Base-by-base conservation (phyloP, 805 yeast species). In the Ogataea minuta region DNA sequence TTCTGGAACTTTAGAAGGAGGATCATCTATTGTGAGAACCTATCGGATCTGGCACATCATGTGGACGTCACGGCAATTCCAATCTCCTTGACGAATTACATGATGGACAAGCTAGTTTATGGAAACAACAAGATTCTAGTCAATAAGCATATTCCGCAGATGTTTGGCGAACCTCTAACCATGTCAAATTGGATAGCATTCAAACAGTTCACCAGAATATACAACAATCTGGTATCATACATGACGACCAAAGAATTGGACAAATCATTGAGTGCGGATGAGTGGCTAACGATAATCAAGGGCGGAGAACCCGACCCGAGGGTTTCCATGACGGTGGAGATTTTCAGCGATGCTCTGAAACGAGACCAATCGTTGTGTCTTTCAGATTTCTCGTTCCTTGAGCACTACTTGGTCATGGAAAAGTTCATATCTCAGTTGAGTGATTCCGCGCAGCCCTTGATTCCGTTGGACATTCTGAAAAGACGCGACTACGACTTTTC, bases 31-130 rank as follows among this genome's bases (percentile, higher is more conserved):
- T 65, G 71, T 44, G 66, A 63, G 20, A 59, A 56, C 37, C 38
- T 68, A 3, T 51, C 67, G 2, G 53, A 49, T 6, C 43, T 70
- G 17, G 50, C 85, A 4, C 66, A 68, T 24, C 60, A 72, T 45
- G 66, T 90, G 15, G 96, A 90, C 60, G 77, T 91, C 29, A 82
- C 95, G 3, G 72, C 72, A 39, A 62, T 91, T 31, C 80, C 90
- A 48, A 81, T 91, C 28, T 81, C 90, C 2, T 70, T 90, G 28
- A 76, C 78, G 33, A 84, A 87, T 5, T 89, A 87, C 57, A 63
- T 81, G 10, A 45, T 53, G n/a, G 67, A 62, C 36, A 45, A 48
- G 28, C 80, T 81, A 53, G 84, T 87, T 50, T 71, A 72, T 42
- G 71, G 72, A 39, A 67, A 77, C 28, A 70, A 69, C 36, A 72